A percentile compares a stretch with the other conserved stretches of the same genome.
Evolutionary conservation across 257 asterid genomes (phyloP).

Genomic region (Agastache rugosa): DNA sequence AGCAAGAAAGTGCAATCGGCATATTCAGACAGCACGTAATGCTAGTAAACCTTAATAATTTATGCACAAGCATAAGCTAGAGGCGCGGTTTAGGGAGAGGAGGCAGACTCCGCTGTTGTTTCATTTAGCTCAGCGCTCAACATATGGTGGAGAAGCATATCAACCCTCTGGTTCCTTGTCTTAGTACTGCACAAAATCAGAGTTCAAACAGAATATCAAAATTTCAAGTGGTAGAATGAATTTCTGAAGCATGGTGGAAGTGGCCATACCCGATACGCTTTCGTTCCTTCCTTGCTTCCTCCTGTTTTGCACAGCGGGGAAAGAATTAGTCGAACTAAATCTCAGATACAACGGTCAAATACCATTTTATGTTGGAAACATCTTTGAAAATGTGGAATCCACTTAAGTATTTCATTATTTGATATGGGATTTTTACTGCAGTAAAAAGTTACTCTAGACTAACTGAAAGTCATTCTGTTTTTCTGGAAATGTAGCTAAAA

Average conservation of each 20-base stretch:
- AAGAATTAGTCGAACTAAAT: neutral
- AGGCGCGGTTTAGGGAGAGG: constrained; percentile 44
- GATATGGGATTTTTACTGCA: neutral
- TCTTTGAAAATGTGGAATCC: constrained; percentile 6
- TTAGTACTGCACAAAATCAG: constrained; percentile 57
- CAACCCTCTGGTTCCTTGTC: constrained; percentile 85
- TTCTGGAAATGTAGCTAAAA: neutral
- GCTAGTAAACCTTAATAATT: constrained; percentile 1
- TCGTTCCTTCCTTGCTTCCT: constrained; percentile 43
- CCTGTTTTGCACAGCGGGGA: constrained; percentile 50
- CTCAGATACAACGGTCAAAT: neutral
- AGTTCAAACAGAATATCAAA: neutral
- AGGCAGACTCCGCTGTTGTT: constrained; percentile 36
- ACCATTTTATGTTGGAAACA: neutral
- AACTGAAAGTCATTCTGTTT: neutral
- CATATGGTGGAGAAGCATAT: constrained; percentile 92
- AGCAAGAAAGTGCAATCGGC: neutral
- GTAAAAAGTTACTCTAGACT: neutral
- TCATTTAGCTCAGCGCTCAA: constrained; percentile 72
- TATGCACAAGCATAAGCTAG: neutral
- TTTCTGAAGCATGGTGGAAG: constrained; percentile 23
- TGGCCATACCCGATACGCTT: constrained; percentile 69
- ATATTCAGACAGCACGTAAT: neutral
- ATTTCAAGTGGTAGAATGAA: neutral
- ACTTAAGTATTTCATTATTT: neutral